Percentiles rank a stretch among this genome's conserved stretches.
phyloP scores from a whole-genome alignment of 148 eudicot genomes.

The Arbutus unedo region DNA sequence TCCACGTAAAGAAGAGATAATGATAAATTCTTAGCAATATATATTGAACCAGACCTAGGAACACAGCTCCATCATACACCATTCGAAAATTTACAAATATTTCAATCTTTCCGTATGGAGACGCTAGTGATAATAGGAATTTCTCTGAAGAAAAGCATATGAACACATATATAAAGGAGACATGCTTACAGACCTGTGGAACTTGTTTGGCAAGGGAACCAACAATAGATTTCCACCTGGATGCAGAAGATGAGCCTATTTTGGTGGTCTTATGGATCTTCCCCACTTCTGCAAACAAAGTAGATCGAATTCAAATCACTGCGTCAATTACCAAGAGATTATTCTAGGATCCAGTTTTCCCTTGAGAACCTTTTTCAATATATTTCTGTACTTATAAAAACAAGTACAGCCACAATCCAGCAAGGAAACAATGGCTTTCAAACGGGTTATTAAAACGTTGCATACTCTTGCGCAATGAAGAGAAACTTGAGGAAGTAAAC shows the following conservation, averaged over 20 bases:
- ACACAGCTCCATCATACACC: neutral
- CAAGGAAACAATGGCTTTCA: neutral
- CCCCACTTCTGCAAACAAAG: constrained; percentile 46
- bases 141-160: neutral
- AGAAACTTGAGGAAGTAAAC: neutral
- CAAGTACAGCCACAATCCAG: neutral
- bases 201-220: constrained; percentile 88
- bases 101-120: neutral
- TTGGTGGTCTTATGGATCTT: constrained; percentile 36
- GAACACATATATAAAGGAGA: neutral
- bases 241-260: constrained; percentile 42
- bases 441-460: neutral
- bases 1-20: neutral
- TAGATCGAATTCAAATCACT: neutral
- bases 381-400: neutral
- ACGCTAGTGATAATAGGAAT: neutral
- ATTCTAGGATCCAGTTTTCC: neutral
- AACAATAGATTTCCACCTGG: constrained; percentile 74
- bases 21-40: neutral
- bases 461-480: neutral
- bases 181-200: constrained; percentile 61
- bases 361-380: neutral
- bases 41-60: neutral
- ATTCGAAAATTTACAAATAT: neutral
- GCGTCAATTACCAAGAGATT: neutral